A percentile compares a stretch with the other conserved stretches of the same genome.
Evolutionary conservation across 1,139 yeast genomes (phyloP).

Genomic region (Hansenula anomala): DNA sequence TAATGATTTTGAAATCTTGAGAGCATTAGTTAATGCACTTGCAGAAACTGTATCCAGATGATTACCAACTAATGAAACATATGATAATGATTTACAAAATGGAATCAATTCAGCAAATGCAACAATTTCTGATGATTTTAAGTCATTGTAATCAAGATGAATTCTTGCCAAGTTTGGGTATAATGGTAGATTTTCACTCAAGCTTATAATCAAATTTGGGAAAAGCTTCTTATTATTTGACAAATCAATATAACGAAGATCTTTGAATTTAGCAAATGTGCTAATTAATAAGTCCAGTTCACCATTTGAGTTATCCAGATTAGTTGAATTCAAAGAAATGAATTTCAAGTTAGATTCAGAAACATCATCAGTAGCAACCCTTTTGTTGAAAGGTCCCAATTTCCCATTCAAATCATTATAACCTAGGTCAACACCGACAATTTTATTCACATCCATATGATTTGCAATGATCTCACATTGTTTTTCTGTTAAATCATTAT

Average conservation of each 20-base stretch:
- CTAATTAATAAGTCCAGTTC: slow-evolving; percentile 25
- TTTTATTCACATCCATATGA: slow-evolving; percentile 5
- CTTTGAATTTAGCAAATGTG: slow-evolving; percentile 41
- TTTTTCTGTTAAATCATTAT: slow-evolving; percentile 48
- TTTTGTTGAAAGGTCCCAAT: slow-evolving; percentile 46
- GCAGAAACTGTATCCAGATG: slow-evolving; percentile 47
- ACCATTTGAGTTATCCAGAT: slow-evolving; percentile 28
- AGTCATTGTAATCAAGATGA: slow-evolving; percentile 57
- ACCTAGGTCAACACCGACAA: slow-evolving; percentile 62
- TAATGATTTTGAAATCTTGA: slow-evolving; percentile 50
- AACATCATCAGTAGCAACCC: slow-evolving; percentile 23
- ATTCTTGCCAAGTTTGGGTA: slow-evolving; percentile 51
- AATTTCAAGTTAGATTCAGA: slow-evolving; percentile 31
- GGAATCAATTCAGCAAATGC: slow-evolving; percentile 61
- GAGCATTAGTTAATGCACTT: slow-evolving; percentile 53
- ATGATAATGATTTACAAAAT: slow-evolving; percentile 50
- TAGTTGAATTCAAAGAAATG: slow-evolving; percentile 49
- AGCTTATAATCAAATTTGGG: slow-evolving; percentile 32
- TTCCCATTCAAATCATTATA: slow-evolving; percentile 62
- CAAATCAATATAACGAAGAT: slow-evolving; percentile 58
- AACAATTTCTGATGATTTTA: slow-evolving; percentile 42
- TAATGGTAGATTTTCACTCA: slow-evolving; percentile 53
- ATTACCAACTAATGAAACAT: slow-evolving; percentile 60
- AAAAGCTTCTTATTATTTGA: slow-evolving; percentile 62
- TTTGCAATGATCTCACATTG: slow-evolving; percentile 48